phyloP scores from a whole-genome alignment of 2,329 filamentous ascomycete genomes.

The Ascochyta koolunga region DNA sequence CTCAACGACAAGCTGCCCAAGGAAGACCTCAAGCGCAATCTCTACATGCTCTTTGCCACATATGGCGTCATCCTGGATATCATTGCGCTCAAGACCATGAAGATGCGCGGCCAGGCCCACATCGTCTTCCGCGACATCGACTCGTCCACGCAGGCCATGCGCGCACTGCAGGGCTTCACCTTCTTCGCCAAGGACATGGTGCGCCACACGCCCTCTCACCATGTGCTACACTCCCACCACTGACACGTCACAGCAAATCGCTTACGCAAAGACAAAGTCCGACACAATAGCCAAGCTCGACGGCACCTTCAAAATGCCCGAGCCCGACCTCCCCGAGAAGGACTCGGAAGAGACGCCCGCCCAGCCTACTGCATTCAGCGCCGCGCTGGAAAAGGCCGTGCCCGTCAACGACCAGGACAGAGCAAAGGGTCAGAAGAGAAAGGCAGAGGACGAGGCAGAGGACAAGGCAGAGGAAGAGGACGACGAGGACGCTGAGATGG shows the following conservation, averaged over 20 bases:
- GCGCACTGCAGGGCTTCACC: slow-evolving; percentile 81
- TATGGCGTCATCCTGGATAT: slow-evolving; percentile 93
- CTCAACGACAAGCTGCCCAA: slow-evolving; percentile 91
- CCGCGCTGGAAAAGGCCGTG: slow-evolving; percentile 37
- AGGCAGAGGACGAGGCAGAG: slow-evolving; percentile 67
- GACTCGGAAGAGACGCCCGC: slow-evolving; percentile 27
- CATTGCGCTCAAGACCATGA: slow-evolving; percentile 83
- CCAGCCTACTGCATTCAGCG: slow-evolving; percentile 53
- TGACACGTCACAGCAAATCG: slow-evolving; percentile 71
- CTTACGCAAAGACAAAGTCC: slow-evolving; percentile 89
- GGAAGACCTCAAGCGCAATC: slow-evolving; percentile 78
- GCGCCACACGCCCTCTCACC: slow-evolving; percentile 37
- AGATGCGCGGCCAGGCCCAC: slow-evolving; percentile 96
- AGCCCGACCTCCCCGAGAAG: slow-evolving; percentile 33
- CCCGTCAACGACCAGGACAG: slow-evolving; percentile 49
- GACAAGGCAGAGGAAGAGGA: slow-evolving; percentile 54
- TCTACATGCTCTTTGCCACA: slow-evolving; percentile 94
- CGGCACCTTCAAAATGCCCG: slow-evolving; percentile 80
- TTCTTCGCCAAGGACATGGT: slow-evolving; percentile 89
- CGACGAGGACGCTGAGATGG: slow-evolving; percentile 58
- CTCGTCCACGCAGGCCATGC: slow-evolving; percentile 92
- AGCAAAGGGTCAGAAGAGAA: slow-evolving; percentile 69
- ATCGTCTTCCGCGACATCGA: slow-evolving; percentile 88
- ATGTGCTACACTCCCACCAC: not conserved
- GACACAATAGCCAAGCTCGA: slow-evolving; percentile 89